Conservation (phyloP, 805 yeast species). For the Saccharomycopsis microspora region DNA sequence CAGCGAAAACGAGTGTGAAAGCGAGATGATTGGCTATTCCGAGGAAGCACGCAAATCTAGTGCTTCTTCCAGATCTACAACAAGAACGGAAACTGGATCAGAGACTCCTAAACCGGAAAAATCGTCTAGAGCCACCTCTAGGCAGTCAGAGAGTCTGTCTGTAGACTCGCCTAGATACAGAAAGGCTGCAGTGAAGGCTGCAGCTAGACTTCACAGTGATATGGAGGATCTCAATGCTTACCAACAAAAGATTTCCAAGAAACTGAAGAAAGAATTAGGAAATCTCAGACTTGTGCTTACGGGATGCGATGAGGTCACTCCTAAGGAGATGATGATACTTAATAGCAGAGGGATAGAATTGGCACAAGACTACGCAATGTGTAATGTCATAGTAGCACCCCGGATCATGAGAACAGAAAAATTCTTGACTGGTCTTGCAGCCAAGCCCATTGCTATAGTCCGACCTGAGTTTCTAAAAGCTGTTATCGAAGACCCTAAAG, state of each 20-base stretch:
- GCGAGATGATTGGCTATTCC: slow-evolving; percentile 29
- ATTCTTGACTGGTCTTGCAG: slow-evolving; percentile 60
- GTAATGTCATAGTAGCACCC: slow-evolving; percentile 63
- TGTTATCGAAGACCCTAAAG: slow-evolving; percentile 22
- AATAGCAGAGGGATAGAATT: slow-evolving; percentile 47
- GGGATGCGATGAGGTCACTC: slow-evolving; percentile 47
- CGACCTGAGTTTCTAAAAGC: slow-evolving; percentile 44
- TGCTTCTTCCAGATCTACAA: neutral
- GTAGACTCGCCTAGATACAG: slow-evolving; percentile 24
- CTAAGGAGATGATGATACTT: slow-evolving; percentile 33
- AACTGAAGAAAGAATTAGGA: slow-evolving; percentile 20
- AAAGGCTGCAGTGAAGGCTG: slow-evolving; percentile 59
- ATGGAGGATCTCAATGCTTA: slow-evolving; percentile 59
- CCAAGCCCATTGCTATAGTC: slow-evolving; percentile 38
- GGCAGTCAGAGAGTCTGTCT: too few species aligned
- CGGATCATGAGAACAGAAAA: slow-evolving; percentile 78
- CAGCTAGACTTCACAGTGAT: slow-evolving; percentile 50
- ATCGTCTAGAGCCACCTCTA: neutral
- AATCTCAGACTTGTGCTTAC: slow-evolving; percentile 44
- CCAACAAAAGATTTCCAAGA: slow-evolving; percentile 23
- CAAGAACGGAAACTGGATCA: neutral
- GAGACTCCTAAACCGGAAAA: neutral
- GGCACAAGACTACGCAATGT: slow-evolving; percentile 28
- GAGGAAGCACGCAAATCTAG: slow-evolving; percentile 2
- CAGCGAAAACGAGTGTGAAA: slow-evolving; percentile 39